phyloP scores from a whole-genome alignment of 345 rosid species.

The Euclidium syriacum region DNA sequence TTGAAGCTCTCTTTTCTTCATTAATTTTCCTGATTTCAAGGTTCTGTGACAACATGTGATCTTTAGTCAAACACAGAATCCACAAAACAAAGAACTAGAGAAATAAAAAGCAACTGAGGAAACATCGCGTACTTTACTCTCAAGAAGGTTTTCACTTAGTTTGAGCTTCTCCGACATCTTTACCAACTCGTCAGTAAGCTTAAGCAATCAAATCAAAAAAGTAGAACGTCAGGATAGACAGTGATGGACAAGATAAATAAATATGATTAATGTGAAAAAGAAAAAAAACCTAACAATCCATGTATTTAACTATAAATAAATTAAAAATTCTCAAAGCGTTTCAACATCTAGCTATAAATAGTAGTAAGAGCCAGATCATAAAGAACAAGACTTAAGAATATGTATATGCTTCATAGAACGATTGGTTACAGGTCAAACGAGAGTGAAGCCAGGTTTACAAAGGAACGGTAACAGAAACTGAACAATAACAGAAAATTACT shows the following conservation, averaged over 20 bases:
- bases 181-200: slow-evolving; percentile 91
- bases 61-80: slow-evolving; percentile 5
- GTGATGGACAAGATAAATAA: background rate
- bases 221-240: slow-evolving; percentile 13
- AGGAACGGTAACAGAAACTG: background rate
- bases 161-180: slow-evolving; percentile 96
- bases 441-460: background rate
- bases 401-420: background rate
- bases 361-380: background rate
- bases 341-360: background rate
- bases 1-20: slow-evolving; percentile 95
- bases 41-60: slow-evolving; percentile 46
- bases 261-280: background rate
- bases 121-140: slow-evolving; percentile 61
- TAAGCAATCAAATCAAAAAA: slow-evolving; percentile 20
- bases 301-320: background rate
- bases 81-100: background rate
- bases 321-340: background rate
- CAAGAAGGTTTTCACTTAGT: slow-evolving; percentile 69
- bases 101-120: background rate
- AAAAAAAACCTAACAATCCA: background rate
- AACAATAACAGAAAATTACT: background rate
- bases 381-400: background rate
- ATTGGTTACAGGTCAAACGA: slow-evolving; percentile 1
- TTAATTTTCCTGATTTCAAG: slow-evolving; percentile 94